A percentile compares a stretch with the other conserved stretches of the same genome.
These are phyloP conservation scores for Papiliotrema flavescens DNA, from an alignment of 1,284 basidiomycete genomes.

Conservation along the genomic window DNA sequence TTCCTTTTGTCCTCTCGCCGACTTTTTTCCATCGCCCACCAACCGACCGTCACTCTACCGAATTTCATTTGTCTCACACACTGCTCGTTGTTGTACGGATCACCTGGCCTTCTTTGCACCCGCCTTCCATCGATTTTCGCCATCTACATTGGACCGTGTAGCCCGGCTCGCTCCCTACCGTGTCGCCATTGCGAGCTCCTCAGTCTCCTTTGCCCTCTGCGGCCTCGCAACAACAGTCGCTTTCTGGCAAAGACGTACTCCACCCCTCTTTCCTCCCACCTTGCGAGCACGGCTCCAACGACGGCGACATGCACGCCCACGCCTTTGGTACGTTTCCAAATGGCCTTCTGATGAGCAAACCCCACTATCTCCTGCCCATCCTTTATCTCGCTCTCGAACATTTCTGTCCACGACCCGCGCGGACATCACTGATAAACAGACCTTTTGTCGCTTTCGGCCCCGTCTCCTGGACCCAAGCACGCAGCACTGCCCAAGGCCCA, in stretches of 20 bases:
- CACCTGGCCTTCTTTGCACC: neutral
- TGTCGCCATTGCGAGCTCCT: conserved; percentile 4
- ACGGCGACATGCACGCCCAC: conserved; percentile 45
- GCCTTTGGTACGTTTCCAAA: conserved; percentile 37
- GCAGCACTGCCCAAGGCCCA: conserved; percentile 11
- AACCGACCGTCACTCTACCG: too few species aligned
- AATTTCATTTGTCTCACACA: neutral
- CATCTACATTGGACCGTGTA: conserved; percentile 2
- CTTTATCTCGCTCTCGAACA: neutral
- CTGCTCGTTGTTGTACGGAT: neutral
- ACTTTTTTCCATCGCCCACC: too few species aligned
- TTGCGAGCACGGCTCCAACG: conserved; percentile 37
- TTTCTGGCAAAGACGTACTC: conserved; percentile 27
- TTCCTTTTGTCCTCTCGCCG: neutral
- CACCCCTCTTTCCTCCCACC: conserved; percentile 43
- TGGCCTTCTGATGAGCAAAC: neutral
- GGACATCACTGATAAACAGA: conserved; percentile 19
- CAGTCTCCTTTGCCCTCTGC: neutral
- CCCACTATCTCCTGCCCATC: neutral
- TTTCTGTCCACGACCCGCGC: neutral
- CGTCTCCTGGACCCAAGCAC: conserved; percentile 4
- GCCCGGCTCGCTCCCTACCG: conserved; percentile 11
- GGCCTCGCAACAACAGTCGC: neutral
- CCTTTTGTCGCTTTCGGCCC: conserved; percentile 33
- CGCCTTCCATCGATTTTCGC: neutral